Base-by-base conservation (phyloP, 2,329 filamentous ascomycete genomes). In the Cercospora zeae-maydis region DNA sequence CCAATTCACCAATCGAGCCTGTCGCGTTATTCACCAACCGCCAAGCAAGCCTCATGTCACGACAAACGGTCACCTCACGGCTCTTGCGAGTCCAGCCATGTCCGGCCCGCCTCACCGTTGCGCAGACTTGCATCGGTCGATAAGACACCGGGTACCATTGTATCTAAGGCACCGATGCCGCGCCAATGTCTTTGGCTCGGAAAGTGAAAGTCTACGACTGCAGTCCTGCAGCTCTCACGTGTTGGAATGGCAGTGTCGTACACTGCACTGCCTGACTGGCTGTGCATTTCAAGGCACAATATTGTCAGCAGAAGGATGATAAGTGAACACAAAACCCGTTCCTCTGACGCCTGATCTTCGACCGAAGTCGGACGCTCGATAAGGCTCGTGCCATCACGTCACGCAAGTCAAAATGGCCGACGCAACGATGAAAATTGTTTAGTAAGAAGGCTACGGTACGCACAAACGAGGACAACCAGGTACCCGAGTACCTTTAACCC, bases 401-500 rank as follows among this genome's bases (percentile, higher is more conserved):
- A 49, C 42, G 2, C 21, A 49, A 11, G 21, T 24, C 21, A 8
- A 47, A 47, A 47, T 13, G 42, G 16, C 24, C 42, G 21, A 47
- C 4, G 19, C 42, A 47, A 4, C 42, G 42, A 49, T 2, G 42
- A 3, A n/a, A 49, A 49, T 24, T 11, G 11, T 49, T 27, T 6
- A 6, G 13, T 21, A 2, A 19, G 33, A 33, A 53, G 27, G 49
- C 49, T 34, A 24, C n/a, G n/a, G n/a, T n/a, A n/a, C 30, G 27
- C 49, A 33, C 27, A 27, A 53, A 14, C 31, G 8, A 49, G 14
- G 49, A 31, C 31, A 34, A 53, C 49, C 49, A 34, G 49, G 49
- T 34, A 57, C 36, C 33, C n/a, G 36, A 13, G 54, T 57, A 57
- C 54, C 54, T 42, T 57, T 4, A 42, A 24, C 54, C 54, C 36